Evolutionary conservation across 805 yeast species (phyloP).

Genomic region (Ogataea trehaloabstinens): DNA sequence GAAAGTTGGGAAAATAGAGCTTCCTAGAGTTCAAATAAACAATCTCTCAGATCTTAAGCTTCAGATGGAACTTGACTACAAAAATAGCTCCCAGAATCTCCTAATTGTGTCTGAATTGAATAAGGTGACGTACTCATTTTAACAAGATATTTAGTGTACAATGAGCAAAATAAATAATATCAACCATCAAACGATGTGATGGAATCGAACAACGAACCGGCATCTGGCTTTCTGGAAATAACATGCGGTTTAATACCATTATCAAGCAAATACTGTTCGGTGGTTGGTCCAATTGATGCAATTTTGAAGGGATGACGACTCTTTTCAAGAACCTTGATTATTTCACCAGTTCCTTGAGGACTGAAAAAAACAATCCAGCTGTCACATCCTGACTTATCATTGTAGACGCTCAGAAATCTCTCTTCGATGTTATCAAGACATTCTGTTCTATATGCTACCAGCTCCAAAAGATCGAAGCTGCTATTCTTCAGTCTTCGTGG

Average conservation of each 20-base stretch:
- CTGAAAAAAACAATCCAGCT: slow-evolving; percentile 86
- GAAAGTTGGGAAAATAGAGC: slow-evolving; percentile 65
- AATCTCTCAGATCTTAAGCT: slow-evolving; percentile 29
- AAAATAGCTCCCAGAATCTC: slow-evolving; percentile 66
- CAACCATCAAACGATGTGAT: slow-evolving; percentile 25
- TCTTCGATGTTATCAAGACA: slow-evolving; percentile 45
- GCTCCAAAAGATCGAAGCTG: slow-evolving; percentile 51
- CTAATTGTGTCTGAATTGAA: slow-evolving; percentile 71
- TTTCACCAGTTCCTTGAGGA: slow-evolving; percentile 78
- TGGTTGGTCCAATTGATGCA: slow-evolving; percentile 94
- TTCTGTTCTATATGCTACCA: slow-evolving; percentile 67
- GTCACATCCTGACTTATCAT: slow-evolving; percentile 19
- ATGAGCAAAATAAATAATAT: not conserved
- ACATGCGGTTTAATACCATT: slow-evolving; percentile 57
- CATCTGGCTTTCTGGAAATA: slow-evolving; percentile 72
- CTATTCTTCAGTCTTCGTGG: slow-evolving; percentile 53
- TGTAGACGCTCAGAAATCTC: slow-evolving; percentile 26
- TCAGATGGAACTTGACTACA: slow-evolving; percentile 60
- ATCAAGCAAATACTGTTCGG: slow-evolving; percentile 56
- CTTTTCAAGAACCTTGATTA: slow-evolving; percentile 42
- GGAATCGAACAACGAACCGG: slow-evolving; percentile 51
- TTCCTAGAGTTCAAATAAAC: slow-evolving; percentile 60
- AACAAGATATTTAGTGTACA: too few species aligned
- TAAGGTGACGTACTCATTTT: slow-evolving; percentile 59
- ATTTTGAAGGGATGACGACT: slow-evolving; percentile 35